Evolutionary conservation across 768 basidiomycete genomes (phyloP).

Genomic region (Suillus subaureus): DNA sequence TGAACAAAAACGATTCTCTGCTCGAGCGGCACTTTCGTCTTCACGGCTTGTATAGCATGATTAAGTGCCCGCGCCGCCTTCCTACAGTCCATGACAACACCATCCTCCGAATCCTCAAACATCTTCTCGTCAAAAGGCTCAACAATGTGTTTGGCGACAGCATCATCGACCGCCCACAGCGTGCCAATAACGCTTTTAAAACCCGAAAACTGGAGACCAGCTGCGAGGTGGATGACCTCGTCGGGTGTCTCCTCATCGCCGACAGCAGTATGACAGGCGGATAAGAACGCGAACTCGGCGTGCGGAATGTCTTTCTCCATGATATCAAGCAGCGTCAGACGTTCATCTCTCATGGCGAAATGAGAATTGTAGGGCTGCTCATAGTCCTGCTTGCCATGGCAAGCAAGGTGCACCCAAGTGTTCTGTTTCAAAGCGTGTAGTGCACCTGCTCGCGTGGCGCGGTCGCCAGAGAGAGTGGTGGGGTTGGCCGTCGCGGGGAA

Average conservation of each 20-base stretch:
- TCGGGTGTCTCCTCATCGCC: background rate
- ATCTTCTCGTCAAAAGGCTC: background rate
- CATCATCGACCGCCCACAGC: conserved; percentile 18
- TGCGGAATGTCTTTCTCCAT: background rate
- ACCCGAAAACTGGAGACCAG: conserved; percentile 16
- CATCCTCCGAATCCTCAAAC: background rate
- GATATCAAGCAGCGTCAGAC: background rate
- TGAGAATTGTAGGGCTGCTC: background rate
- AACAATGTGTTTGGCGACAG: background rate
- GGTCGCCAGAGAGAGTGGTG: background rate
- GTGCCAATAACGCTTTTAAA: conserved; percentile 23
- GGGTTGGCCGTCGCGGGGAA: background rate
- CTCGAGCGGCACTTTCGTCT: background rate
- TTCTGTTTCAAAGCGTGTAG: background rate
- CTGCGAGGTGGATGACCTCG: background rate
- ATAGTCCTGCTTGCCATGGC: conserved; percentile 15
- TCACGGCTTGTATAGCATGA: background rate
- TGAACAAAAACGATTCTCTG: background rate
- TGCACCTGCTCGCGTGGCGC: conserved; percentile 1
- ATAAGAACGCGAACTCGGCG: background rate
- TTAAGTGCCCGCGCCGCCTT: background rate
- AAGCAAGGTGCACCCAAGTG: conserved; percentile 21
- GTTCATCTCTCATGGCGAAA: background rate
- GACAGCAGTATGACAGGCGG: background rate
- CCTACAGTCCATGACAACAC: background rate